Base-by-base conservation (phyloP, 2,329 filamentous ascomycete genomes). In the Fusarium begoniae region DNA sequence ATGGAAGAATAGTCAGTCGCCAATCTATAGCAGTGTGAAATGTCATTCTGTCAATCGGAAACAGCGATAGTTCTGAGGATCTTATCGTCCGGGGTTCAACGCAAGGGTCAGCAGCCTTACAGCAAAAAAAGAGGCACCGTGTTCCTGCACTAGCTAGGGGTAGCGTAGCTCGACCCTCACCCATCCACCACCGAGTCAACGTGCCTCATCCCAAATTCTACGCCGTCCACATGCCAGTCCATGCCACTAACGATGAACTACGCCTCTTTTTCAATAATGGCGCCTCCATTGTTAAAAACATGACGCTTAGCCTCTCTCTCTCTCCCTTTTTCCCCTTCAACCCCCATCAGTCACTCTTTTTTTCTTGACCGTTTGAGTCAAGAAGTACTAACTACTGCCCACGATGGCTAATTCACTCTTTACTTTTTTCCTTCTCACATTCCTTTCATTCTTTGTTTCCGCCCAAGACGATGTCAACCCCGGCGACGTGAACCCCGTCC, bases 361-460 rank as follows among this genome's bases (percentile, higher is more conserved):
- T 43, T 18, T 50, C 40, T 48, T 38, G 56, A 41, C 35, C 22
- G 22, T 14, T 30, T 32, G 28, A 28, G 24, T 44, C n/a, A 30
- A 66, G 48, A 28, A 56, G 37, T 20, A 60, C 35, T 51, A 20
- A 43, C 40, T 43, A 43, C 11, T n/a, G 63, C 64, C 67, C 63
- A 75, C 56, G 37, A 78, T 78, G 76, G 70, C 64, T 44, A 51
- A 65, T 45, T 77, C 76, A 73, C 64, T 78, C 74, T 57, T 77
- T 78, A 64, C 64, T 5, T 64, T 77, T 65, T 44, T 74, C 32
- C 59, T 73, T 54, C 60, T 63, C 22, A 74, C 74, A 60, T 63
- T 66, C 63, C 66, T 70, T 75, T 70, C 57, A 15, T 14, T 65
- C 17, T 55, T 59, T 26, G 48, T 56, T 20, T 43, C 66, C 12